phyloP scores from a whole-genome alignment of 2,329 filamentous ascomycete species.

The Macrophomina phaseolina region DNA sequence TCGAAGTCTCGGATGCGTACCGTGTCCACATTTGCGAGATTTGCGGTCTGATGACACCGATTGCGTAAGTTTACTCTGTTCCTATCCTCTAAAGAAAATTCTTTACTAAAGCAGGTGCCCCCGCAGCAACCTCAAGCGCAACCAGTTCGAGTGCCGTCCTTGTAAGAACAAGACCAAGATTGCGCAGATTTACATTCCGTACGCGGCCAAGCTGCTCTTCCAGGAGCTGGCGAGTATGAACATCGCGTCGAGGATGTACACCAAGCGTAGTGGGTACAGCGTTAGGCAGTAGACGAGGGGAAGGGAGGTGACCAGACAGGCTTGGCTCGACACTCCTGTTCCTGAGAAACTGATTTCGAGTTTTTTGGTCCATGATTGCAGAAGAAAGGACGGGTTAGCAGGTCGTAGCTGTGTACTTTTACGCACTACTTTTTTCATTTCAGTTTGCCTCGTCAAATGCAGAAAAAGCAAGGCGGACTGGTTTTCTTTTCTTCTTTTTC shows the following conservation, averaged over 20 bases:
- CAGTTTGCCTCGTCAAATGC: neutral
- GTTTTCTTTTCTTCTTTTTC: neutral
- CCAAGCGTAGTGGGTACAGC: slow-evolving; percentile 76
- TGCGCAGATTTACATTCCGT: slow-evolving; percentile 96
- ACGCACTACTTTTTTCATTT: neutral
- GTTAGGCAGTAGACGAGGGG: slow-evolving; percentile 45
- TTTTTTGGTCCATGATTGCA: too few species aligned
- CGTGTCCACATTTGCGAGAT: slow-evolving; percentile 98
- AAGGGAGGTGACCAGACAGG: neutral
- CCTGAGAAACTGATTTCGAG: too few species aligned
- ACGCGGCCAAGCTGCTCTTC: slow-evolving; percentile 97
- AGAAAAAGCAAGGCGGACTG: neutral
- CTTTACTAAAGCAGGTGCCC: slow-evolving; percentile 32
- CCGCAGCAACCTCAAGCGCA: slow-evolving; percentile 84
- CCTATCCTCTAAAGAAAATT: slow-evolving; percentile 34
- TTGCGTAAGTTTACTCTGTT: slow-evolving; percentile 75
- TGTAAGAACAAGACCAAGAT: slow-evolving; percentile 99
- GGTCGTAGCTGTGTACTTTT: too few species aligned
- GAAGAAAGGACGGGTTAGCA: too few species aligned
- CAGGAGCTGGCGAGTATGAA: slow-evolving; percentile 99
- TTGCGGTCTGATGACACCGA: slow-evolving; percentile 97
- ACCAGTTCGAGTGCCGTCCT: slow-evolving; percentile 93
- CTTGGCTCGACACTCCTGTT: neutral
- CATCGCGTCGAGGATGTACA: slow-evolving; percentile 97
- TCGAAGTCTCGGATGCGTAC: slow-evolving; percentile 98